Evolutionary conservation across 129 eudicot genomes (phyloP).

Genomic region (Pulicaria dysenterica): DNA sequence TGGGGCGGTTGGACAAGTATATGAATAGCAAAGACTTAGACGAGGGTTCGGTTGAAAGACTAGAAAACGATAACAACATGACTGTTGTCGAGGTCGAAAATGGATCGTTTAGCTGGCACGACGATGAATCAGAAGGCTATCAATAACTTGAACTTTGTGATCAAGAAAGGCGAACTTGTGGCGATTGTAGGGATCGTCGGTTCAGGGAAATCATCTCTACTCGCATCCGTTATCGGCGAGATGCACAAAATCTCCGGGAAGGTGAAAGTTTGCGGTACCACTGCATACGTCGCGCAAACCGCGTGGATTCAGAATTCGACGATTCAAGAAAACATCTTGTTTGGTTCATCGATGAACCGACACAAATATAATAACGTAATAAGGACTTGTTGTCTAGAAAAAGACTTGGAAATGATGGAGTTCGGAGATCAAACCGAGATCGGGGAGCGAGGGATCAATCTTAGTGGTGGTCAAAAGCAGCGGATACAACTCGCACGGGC

Average conservation of each 20-base stretch:
- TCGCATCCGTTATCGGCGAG: slow-evolving; percentile 64
- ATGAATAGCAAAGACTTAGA: slow-evolving; percentile 80
- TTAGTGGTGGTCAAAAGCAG: slow-evolving; percentile 94
- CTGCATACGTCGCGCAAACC: slow-evolving; percentile 71
- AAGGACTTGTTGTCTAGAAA: slow-evolving; percentile 55
- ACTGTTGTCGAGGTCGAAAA: slow-evolving; percentile 59
- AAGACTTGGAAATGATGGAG: slow-evolving; percentile 67
- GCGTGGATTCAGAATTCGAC: slow-evolving; percentile 74
- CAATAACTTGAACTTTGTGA: slow-evolving; percentile 43
- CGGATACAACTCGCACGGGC: slow-evolving; percentile 84
- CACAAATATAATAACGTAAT: slow-evolving; percentile 48
- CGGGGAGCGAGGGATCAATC: slow-evolving; percentile 91
- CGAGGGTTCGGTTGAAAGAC: slow-evolving; percentile 60
- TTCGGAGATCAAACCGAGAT: slow-evolving; percentile 77
- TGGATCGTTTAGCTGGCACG: slow-evolving; percentile 89
- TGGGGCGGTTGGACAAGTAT: slow-evolving; percentile 66
- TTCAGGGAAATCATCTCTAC: slow-evolving; percentile 66
- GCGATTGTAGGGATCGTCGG: slow-evolving; percentile 74
- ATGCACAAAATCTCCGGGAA: slow-evolving; percentile 52
- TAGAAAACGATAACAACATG: slow-evolving; percentile 31
- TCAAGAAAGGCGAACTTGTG: slow-evolving; percentile 62
- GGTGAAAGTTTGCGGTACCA: slow-evolving; percentile 51
- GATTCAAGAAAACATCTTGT: slow-evolving; percentile 64
- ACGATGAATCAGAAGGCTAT: slow-evolving; percentile 55
- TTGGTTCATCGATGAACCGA: slow-evolving; percentile 54